phyloP scores from a whole-genome alignment of 2,329 filamentous ascomycete species.

The Ascochyta clinopodiicola region DNA sequence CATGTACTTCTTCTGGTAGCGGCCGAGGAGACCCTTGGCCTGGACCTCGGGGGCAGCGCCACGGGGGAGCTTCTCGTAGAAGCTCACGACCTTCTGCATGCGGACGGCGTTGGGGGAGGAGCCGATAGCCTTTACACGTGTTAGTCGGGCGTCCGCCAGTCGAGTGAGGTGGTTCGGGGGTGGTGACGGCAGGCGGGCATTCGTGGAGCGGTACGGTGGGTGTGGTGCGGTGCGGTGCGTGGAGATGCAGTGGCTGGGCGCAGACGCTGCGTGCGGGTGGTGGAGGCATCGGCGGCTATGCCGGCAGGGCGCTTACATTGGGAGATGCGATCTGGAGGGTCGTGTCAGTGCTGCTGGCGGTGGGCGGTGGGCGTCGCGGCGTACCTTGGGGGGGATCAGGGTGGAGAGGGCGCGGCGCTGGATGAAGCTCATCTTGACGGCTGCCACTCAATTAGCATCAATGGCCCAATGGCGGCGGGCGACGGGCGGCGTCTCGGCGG shows the following conservation, averaged over 20 bases:
- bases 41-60: constrained; percentile 85
- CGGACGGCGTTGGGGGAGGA: constrained; percentile 93
- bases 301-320: constrained; percentile 67
- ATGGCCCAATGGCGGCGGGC: constrained; percentile 28
- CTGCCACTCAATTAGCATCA: constrained; percentile 49
- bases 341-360: constrained; percentile 46
- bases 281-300: constrained; percentile 16
- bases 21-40: constrained; percentile 80
- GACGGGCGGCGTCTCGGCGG: constrained; percentile 16
- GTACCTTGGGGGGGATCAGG: constrained; percentile 98
- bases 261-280: background rate
- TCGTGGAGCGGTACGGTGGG: background rate
- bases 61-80: constrained; percentile 98
- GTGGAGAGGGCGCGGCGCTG: constrained; percentile 92
- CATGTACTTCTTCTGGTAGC: constrained; percentile 89
- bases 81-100: constrained; percentile 97
- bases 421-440: constrained; percentile 86
- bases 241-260: background rate
- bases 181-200: background rate
- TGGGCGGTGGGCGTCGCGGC: constrained; percentile 34
- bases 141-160: constrained; percentile 24
- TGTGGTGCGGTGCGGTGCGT: no score
- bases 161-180: background rate
- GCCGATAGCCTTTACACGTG: constrained; percentile 76
- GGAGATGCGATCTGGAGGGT: constrained; percentile 75